Evolutionary conservation across 2,329 filamentous ascomycete genomes (phyloP).

Genomic region (Trichoderma cornu-damae): DNA sequence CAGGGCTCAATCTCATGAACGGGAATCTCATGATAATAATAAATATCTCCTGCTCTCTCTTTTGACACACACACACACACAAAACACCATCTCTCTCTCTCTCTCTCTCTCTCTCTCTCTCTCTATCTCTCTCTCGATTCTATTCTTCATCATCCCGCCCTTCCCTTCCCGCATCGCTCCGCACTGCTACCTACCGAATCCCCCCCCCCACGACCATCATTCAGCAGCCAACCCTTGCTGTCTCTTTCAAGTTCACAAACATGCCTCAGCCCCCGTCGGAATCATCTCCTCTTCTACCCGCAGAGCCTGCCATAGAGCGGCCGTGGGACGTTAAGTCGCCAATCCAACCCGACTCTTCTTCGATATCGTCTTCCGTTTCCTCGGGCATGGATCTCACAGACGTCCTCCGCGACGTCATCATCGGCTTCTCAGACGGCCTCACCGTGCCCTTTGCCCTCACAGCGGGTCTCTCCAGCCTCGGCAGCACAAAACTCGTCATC

Average conservation of each 20-base stretch:
- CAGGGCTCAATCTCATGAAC: conserved; percentile 3
- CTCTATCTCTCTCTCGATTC: too few species aligned
- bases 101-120: too few species aligned
- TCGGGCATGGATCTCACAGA: conserved; percentile 35
- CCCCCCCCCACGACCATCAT: not conserved
- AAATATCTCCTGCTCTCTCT: conserved; percentile 10
- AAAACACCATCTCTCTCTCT: too few species aligned
- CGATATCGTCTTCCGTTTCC: conserved; percentile 21
- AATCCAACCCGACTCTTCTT: conserved; percentile 22
- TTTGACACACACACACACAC: too few species aligned
- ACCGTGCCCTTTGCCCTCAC: conserved; percentile 77
- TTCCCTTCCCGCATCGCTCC: not conserved
- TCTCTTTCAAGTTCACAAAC: not conserved
- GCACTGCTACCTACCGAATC: not conserved
- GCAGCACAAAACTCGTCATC: conserved; percentile 62
- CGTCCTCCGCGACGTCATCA: conserved; percentile 60
- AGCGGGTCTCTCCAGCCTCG: conserved; percentile 63
- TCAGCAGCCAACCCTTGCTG: not conserved
- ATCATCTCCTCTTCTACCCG: conserved; percentile 31
- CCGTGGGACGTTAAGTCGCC: conserved; percentile 26
- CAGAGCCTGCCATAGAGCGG: conserved; percentile 30
- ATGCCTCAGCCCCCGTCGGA: conserved; percentile 27
- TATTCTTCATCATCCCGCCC: not conserved
- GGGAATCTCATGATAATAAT: conserved; percentile 8
- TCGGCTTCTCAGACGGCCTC: conserved; percentile 72